Evolutionary conservation across 495 filamentous ascomycete genomes (phyloP).

Genomic region (Penicillium longicatenatum): DNA sequence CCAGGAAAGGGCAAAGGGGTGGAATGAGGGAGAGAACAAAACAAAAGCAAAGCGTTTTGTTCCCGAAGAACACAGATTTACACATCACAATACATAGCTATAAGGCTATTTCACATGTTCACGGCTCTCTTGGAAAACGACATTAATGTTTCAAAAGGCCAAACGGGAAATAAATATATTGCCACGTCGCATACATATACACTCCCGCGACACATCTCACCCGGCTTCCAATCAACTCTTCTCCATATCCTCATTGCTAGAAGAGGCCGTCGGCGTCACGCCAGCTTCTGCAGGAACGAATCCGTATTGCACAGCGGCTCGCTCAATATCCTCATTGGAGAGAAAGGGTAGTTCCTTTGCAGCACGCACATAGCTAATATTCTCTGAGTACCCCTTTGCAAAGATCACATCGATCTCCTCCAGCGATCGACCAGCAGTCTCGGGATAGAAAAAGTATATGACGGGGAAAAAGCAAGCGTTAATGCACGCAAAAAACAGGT

Average conservation of each 20-base stretch:
- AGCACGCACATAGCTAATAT: slow-evolving; percentile 67
- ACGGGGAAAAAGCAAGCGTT: slow-evolving; percentile 12
- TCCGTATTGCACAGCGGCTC: slow-evolving; percentile 5
- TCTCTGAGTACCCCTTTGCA: slow-evolving; percentile 60
- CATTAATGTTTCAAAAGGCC: too few relatives aligned
- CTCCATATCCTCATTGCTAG: neutral
- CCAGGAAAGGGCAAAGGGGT: too few relatives aligned
- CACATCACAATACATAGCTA: too few relatives aligned
- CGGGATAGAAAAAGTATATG: slow-evolving; percentile 15
- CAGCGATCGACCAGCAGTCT: slow-evolving; percentile 5
- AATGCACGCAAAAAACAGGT: slow-evolving; percentile 64
- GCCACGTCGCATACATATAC: too few relatives aligned
- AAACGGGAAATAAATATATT: too few relatives aligned
- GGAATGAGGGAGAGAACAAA: too few relatives aligned
- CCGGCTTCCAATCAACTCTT: neutral
- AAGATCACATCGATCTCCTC: slow-evolving; percentile 16
- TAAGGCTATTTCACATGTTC: too few relatives aligned
- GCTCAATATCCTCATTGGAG: slow-evolving; percentile 57
- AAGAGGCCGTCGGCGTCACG: neutral
- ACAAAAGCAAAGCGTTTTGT: too few relatives aligned
- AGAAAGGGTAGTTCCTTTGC: slow-evolving; percentile 66
- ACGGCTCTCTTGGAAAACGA: too few relatives aligned
- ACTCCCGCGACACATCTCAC: neutral
- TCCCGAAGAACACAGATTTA: too few relatives aligned
- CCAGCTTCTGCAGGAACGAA: neutral